Conservation (phyloP, 2,329 filamentous ascomycete species). For the Microdochium nivale region DNA sequence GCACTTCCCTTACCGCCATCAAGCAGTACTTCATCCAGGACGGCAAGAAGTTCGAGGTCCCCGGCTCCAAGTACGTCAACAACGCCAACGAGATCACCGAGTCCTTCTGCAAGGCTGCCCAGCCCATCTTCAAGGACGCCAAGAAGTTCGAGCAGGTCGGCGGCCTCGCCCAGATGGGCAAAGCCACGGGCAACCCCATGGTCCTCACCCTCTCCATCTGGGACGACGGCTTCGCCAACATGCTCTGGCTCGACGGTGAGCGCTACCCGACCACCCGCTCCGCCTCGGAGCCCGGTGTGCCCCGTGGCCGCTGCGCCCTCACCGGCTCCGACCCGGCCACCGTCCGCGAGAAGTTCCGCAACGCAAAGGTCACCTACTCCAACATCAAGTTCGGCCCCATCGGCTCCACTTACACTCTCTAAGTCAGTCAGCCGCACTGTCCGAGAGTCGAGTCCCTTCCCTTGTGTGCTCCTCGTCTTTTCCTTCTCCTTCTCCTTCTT, state of each 20-base stretch:
- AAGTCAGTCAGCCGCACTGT: too few relatives aligned
- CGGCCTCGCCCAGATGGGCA: conserved; percentile 42
- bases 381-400: conserved; percentile 42
- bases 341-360: conserved; percentile 30
- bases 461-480: too few relatives aligned
- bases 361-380: conserved; percentile 36
- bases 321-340: conserved; percentile 35
- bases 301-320: conserved; percentile 38
- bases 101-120: conserved; percentile 45
- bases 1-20: conserved; percentile 41
- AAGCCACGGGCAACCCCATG: conserved; percentile 45
- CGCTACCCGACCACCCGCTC: conserved; percentile 36
- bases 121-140: conserved; percentile 41
- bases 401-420: conserved; percentile 31
- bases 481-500: too few relatives aligned
- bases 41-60: conserved; percentile 38
- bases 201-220: conserved; percentile 54
- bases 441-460: too few relatives aligned
- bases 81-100: conserved; percentile 36
- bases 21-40: conserved; percentile 52
- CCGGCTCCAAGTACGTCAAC: conserved; percentile 25
- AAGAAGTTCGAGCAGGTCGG: conserved; percentile 43
- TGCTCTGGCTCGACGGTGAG: conserved; percentile 51
- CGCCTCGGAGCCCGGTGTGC: conserved; percentile 30
- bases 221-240: conserved; percentile 38